Evolutionary conservation across 2,329 filamentous ascomycete species (phyloP), one percentile per base, ranked within the genome.

Genomic region (Metarhizium guizhouense): DNA sequence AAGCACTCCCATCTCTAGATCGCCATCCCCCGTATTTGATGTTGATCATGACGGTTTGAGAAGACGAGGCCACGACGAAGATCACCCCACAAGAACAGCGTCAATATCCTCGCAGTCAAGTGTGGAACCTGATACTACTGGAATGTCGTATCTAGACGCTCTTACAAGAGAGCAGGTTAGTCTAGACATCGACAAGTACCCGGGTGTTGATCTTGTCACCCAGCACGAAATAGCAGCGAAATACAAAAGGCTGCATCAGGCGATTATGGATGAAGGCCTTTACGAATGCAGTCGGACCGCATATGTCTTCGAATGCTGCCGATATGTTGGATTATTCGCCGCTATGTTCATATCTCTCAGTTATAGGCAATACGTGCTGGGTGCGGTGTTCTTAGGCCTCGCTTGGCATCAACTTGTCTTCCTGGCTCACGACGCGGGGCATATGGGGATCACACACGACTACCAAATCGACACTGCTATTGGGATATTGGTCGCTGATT

Each of bases 351-450:
- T 80, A 4, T 84, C 82, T 63, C 73, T 94, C 20, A 78, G 71
- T 16, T 74, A 74, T 65, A 79, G 78, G 40, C 90, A 86, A 82
- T 93, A 88, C 65, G 76, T 73, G 51, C 74, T 81, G 2, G 89
- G 88, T 56, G 91, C 83, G 1, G 68, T 88, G 51, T 90, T 86
- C 62, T 77, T 97, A 3, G 94, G 93, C 20, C 78, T 82, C 59
- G 81, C 95, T 66, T 97, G 94, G 93, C 94, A 97, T 67, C 94
- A 97, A 68, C 80, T 97, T 32, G 88, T 93, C 53, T 99, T 99
- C 67, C 86, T 87, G 1, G 94, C 90, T 58, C 94, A 99, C 70
- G 94, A 99, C 76, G 90, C 93, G 52, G 92, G 90, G 6, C 94
- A 99, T 71, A 95, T 96, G 87, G 94, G 90, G 61, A 96, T 99